Percentiles rank a stretch among this genome's conserved stretches.
Conservation (phyloP, 2,329 filamentous ascomycete genomes). For the Ascochyta fabae region DNA sequence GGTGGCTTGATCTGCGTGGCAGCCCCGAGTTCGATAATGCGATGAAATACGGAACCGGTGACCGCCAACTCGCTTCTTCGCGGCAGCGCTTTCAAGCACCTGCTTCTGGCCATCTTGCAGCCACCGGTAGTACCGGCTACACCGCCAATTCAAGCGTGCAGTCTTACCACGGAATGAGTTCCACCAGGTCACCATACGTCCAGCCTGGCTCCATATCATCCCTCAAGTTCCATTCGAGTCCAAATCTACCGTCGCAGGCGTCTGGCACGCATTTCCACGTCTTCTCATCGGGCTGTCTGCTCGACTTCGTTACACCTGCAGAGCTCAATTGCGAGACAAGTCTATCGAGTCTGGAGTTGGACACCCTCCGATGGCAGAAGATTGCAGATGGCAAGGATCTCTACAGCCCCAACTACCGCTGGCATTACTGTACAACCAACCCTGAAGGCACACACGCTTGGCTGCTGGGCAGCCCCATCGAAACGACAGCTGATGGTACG, state of each 20-base stretch:
- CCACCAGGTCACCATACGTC: constrained; percentile 56
- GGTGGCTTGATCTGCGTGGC: constrained; percentile 95
- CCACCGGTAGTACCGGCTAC: constrained; percentile 61
- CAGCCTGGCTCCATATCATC: constrained; percentile 87
- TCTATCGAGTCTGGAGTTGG: constrained; percentile 85
- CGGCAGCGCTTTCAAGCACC: constrained; percentile 40
- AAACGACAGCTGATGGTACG: constrained; percentile 68
- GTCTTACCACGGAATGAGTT: constrained; percentile 55
- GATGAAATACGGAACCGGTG: constrained; percentile 63
- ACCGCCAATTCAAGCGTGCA: constrained; percentile 75
- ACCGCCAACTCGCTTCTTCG: constrained; percentile 46
- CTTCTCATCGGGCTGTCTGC: constrained; percentile 87
- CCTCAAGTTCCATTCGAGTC: constrained; percentile 86
- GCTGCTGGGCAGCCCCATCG: constrained; percentile 90
- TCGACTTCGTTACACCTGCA: constrained; percentile 93
- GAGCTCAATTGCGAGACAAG: constrained; percentile 92
- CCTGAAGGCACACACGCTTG: constrained; percentile 95
- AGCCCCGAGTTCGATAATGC: constrained; percentile 81
- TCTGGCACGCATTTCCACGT: constrained; percentile 95
- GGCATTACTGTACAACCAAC: constrained; percentile 98
- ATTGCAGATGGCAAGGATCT: constrained; percentile 93
- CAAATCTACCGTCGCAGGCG: constrained; percentile 84
- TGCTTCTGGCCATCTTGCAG: constrained; percentile 40
- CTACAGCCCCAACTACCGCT: constrained; percentile 88
- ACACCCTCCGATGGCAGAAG: constrained; percentile 90